Evolutionary conservation across 257 asterid genomes (phyloP).

Genomic region (Lycium ferocissimum): DNA sequence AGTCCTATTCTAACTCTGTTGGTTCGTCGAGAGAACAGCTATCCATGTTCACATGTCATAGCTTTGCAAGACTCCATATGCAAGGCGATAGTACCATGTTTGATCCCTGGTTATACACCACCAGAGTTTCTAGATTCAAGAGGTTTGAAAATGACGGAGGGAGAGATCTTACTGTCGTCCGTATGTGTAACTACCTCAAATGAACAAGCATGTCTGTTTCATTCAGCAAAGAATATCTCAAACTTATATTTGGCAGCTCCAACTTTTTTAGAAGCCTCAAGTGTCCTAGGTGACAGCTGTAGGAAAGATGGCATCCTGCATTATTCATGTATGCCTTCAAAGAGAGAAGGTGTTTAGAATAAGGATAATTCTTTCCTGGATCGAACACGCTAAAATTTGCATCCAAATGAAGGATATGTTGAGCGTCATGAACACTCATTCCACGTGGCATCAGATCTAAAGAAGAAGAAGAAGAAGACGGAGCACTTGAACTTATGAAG

Average conservation of each 20-base stretch:
- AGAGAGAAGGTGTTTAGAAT: slow-evolving; percentile 26
- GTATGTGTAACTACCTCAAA: slow-evolving; percentile 20
- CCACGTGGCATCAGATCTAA: not conserved
- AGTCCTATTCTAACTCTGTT: too few species aligned
- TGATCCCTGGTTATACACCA: not conserved
- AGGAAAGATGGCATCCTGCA: not conserved
- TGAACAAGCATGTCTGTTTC: slow-evolving; percentile 13
- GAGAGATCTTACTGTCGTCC: not conserved
- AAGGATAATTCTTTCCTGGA: not conserved
- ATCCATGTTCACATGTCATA: not conserved
- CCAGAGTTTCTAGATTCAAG: slow-evolving; percentile 10
- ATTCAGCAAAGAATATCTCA: slow-evolving; percentile 19
- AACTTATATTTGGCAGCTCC: too few species aligned
- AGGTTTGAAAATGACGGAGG: not conserved
- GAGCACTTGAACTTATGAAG: not conserved
- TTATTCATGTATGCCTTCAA: not conserved
- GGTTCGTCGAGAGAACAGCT: not conserved
- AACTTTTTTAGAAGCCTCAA: slow-evolving; percentile 27
- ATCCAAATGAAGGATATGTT: not conserved
- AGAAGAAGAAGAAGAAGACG: not conserved
- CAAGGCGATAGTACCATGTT: not conserved
- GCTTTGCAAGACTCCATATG: not conserved
- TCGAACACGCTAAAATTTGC: not conserved
- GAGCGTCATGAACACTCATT: not conserved
- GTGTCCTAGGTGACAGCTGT: slow-evolving; percentile 10